Base-by-base conservation (phyloP, 2,329 filamentous ascomycete species). In the Fusarium poae region DNA sequence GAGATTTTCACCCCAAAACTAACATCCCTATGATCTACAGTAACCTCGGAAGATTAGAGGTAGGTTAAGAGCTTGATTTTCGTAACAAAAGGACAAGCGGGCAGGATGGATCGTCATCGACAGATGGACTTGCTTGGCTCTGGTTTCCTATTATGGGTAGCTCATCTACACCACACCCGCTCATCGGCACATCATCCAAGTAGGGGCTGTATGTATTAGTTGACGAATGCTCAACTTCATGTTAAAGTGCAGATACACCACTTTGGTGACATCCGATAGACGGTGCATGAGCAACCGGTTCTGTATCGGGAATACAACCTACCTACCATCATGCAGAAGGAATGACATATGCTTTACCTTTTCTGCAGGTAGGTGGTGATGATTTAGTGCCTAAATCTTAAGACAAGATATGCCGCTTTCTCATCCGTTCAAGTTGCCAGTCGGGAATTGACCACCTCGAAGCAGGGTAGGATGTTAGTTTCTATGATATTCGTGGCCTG, bases 91-190 rank as follows among this genome's bases (percentile, higher is more conserved):
- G 42, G 40, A 25, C n/a, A 58, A 27, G 18, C 35, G 15, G 23
- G 15, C 44, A 52, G 43, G 25, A 30, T 20, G 40, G 65, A 69
- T 69, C 65, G 57, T 67, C 61, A 62, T 68, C 50, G 45, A 43
- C 27, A 29, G 48, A 35, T 23, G 10, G 18, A 21, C 18, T n/a
- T 58, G 23, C 30, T 54, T 40, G 32, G 30, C 40, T 30, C 23
- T 46, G 32, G 8, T 35, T 30, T 30, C 23, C 18, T 49, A 37
- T 27, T 35, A 53, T 48, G 37, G 50, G 45, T 40, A 53, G 54
- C 21, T 18, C 42, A 16, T 49, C 43, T 65, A 50, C 65, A 48
- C 60, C 50, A 57, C 45, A 44, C n/a, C 23, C 27, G 11, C 29
- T 5, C 32, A 27, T 3, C n/a, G 25, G 35, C 39, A 46, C 57